Conservation (phyloP, 257 asterid genomes). For the Jacaranda mimosifolia region DNA sequence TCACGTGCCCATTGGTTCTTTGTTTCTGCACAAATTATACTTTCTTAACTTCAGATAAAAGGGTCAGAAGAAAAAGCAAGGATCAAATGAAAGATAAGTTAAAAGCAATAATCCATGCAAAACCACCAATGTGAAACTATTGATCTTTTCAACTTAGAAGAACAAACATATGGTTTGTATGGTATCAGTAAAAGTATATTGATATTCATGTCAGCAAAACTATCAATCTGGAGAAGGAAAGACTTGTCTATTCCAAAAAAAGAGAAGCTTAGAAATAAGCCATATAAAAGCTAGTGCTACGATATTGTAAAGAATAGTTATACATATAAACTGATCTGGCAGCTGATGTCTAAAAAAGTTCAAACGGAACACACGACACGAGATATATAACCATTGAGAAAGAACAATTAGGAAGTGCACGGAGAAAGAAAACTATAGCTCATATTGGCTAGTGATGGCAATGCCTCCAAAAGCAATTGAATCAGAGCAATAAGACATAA, state of each 20-base stretch:
- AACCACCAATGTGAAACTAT: not conserved
- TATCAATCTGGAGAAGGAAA: not conserved
- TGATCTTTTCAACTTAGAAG: not conserved
- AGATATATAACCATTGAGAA: not conserved
- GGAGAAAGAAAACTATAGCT: not conserved
- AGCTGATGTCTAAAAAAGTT: slow-evolving; percentile 7
- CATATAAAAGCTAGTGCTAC: not conserved
- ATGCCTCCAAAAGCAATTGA: not conserved
- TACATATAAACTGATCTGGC: not conserved
- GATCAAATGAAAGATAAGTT: slow-evolving; percentile 20
- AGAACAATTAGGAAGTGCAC: not conserved
- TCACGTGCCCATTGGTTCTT: slow-evolving; percentile 99
- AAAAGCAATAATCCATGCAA: slow-evolving; percentile 31
- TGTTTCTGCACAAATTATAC: slow-evolving; percentile 70
- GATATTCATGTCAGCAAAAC: slow-evolving; percentile 19
- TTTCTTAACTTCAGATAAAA: not conserved
- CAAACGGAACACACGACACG: not conserved
- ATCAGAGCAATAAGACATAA: not conserved
- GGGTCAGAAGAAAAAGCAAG: not conserved
- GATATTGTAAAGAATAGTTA: not conserved
- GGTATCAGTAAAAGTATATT: not conserved
- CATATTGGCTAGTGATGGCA: not conserved
- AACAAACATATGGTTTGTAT: not conserved
- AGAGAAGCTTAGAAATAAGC: not conserved
- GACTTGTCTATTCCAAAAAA: not conserved